phyloP scores from a whole-genome alignment of 1,284 basidiomycete genomes.

The Xerocomus cyaneibrunnescens region DNA sequence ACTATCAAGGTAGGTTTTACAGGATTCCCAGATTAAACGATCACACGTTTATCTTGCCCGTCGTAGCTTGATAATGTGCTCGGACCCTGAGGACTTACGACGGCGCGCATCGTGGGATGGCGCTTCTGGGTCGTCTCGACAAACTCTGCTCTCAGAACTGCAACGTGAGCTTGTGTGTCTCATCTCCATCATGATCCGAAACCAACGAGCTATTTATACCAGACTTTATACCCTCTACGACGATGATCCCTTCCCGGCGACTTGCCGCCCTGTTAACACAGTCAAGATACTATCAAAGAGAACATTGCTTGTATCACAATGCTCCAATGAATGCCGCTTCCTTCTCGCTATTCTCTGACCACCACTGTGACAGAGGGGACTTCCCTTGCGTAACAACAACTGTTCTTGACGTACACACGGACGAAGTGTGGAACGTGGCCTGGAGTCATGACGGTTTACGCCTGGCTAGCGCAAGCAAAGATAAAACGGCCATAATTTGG shows the following conservation, averaged over 20 bases:
- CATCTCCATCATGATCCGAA: background rate
- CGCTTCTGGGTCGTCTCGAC: conserved; percentile 75
- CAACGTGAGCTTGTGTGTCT: conserved; percentile 63
- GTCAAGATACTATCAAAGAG: conserved; percentile 78
- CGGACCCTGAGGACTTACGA: conserved; percentile 80
- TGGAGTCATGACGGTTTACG: conserved; percentile 90
- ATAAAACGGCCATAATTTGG: conserved; percentile 91
- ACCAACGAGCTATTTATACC: conserved; percentile 3
- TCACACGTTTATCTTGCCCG: conserved; percentile 14
- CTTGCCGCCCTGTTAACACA: conserved; percentile 86
- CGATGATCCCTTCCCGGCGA: conserved; percentile 92
- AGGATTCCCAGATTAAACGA: background rate
- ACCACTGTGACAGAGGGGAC: conserved; percentile 73
- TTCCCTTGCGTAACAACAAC: conserved; percentile 88
- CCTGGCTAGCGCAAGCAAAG: conserved; percentile 87
- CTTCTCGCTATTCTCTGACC: conserved; percentile 86
- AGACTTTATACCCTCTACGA: conserved; percentile 86
- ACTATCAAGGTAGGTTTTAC: conserved; percentile 69
- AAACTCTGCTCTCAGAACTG: conserved; percentile 72
- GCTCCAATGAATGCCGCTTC: conserved; percentile 53
- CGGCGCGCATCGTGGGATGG: conserved; percentile 90
- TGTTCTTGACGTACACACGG: conserved; percentile 81
- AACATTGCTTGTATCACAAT: conserved; percentile 81
- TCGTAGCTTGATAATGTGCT: conserved; percentile 84
- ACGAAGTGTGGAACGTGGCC: conserved; percentile 94